Evolutionary conservation across 2,329 filamentous ascomycete species (phyloP).

Genomic region (Ophiostoma tasmaniense): DNA sequence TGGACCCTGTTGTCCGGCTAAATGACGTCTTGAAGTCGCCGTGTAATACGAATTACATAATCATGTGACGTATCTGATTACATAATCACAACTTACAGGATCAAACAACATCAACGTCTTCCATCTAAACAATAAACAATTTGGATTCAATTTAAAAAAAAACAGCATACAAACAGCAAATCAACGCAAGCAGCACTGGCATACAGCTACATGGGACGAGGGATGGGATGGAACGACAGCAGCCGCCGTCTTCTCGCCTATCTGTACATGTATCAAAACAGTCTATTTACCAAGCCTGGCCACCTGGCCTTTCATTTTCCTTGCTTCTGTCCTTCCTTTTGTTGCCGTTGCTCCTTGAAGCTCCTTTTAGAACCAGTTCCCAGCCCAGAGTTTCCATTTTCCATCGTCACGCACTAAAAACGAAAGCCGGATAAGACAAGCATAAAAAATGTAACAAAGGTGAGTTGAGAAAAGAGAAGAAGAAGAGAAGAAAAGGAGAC

Average conservation of each 20-base stretch:
- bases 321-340: background rate
- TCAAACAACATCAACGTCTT: background rate
- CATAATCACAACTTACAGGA: background rate
- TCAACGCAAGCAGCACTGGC: background rate
- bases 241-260: background rate
- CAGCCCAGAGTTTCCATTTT: background rate
- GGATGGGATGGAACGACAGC: background rate
- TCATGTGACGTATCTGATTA: background rate
- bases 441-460: background rate
- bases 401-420: background rate
- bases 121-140: background rate
- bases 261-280: conserved; percentile 1
- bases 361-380: background rate
- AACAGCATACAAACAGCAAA: background rate
- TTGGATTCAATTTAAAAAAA: background rate
- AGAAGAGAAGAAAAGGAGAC: background rate
- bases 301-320: background rate
- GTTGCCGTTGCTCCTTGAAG: background rate
- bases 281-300: background rate
- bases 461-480: background rate
- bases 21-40: background rate
- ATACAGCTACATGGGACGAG: background rate
- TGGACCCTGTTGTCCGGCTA: background rate
- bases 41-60: background rate
- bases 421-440: background rate